phyloP scores from a whole-genome alignment of 108 stramenopile genomes.

The Nitzschia sp. region DNA sequence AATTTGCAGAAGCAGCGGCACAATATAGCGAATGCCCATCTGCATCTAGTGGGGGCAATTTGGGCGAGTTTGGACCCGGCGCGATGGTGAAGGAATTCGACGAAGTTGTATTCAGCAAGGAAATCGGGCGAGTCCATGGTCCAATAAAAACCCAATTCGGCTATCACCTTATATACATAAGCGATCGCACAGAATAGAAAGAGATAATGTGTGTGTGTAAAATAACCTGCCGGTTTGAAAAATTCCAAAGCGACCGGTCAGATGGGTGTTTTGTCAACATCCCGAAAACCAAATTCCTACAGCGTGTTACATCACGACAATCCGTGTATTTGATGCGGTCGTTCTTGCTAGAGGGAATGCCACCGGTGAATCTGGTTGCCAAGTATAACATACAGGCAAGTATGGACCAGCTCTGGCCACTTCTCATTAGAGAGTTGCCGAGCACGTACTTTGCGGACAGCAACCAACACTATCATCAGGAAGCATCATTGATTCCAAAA shows the following conservation, averaged over 20 bases:
- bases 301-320: neutral
- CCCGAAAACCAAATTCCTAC: neutral
- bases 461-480: too few species aligned
- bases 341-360: too few species aligned
- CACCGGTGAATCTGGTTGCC: too few species aligned
- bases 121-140: conserved; percentile 52
- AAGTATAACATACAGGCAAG: too few species aligned
- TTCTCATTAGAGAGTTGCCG: too few species aligned
- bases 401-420: too few species aligned
- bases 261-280: too few species aligned
- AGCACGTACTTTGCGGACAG: too few species aligned
- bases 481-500: too few species aligned
- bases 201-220: neutral
- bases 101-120: conserved; percentile 56
- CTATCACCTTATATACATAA: conserved; percentile 75
- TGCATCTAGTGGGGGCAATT: conserved; percentile 50
- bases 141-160: conserved; percentile 71
- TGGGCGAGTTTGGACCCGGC: conserved; percentile 74
- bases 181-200: conserved; percentile 49
- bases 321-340: too few species aligned
- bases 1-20: conserved; percentile 60
- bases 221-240: too few species aligned
- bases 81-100: conserved; percentile 83
- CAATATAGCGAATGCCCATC: conserved; percentile 72
- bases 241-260: too few species aligned